Percentiles rank a stretch among this genome's conserved stretches.
phyloP scores from a whole-genome alignment of 2,329 filamentous ascomycete genomes.

The Beauveria sp. region DNA sequence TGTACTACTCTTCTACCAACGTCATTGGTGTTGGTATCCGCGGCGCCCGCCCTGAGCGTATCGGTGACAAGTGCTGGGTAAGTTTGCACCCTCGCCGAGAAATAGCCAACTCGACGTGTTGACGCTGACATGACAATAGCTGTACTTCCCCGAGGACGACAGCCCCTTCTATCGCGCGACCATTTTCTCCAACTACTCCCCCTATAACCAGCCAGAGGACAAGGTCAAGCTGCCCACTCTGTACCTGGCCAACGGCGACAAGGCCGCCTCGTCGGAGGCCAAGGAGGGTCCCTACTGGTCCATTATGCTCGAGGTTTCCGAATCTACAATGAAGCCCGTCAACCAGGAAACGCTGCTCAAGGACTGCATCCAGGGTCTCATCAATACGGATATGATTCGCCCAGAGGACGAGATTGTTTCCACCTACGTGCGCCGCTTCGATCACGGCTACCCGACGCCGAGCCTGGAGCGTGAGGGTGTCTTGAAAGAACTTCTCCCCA shows the following conservation, averaged over 20 bases:
- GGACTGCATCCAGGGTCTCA: conserved; percentile 89
- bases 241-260: conserved; percentile 78
- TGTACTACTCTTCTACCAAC: conserved; percentile 96
- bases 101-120: conserved; percentile 12
- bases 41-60: conserved; percentile 84
- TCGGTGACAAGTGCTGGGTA: conserved; percentile 99
- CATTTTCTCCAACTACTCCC: conserved; percentile 99
- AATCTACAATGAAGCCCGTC: conserved; percentile 92
- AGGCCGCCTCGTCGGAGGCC: conserved; percentile 62
- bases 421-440: conserved; percentile 95
- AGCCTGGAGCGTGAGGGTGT: conserved; percentile 92
- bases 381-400: conserved; percentile 97
- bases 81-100: conserved; percentile 20
- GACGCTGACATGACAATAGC: conserved; percentile 35
- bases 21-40: conserved; percentile 94
- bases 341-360: conserved; percentile 75
- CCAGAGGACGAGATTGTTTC: conserved; percentile 91
- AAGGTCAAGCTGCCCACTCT: conserved; percentile 80
- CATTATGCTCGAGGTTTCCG: conserved; percentile 97
- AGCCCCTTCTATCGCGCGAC: conserved; percentile 99
- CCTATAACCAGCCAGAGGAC: conserved; percentile 86
- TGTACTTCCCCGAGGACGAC: conserved; percentile 99
- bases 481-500: conserved; percentile 84
- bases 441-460: conserved; percentile 96
- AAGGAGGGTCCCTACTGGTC: conserved; percentile 97